phyloP scores from a whole-genome alignment of 1,284 basidiomycete genomes.

The Puccinia polysora region DNA sequence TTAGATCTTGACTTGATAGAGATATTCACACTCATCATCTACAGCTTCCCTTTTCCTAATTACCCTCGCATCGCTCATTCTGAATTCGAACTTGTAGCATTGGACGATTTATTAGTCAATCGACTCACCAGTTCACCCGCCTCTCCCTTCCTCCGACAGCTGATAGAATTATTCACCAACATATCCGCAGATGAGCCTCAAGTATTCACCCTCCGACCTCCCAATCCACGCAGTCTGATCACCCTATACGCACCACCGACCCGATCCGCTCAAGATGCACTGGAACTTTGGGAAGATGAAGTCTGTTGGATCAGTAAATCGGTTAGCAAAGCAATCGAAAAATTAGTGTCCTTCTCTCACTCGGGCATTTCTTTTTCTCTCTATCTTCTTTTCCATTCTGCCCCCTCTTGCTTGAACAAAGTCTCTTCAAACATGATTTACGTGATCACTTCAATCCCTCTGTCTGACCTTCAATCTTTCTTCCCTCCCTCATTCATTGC shows the following conservation, averaged over 20 bases:
- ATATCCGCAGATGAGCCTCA: slow-evolving; percentile 63
- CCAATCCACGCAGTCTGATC: slow-evolving; percentile 66
- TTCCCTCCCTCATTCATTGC: slow-evolving; percentile 8
- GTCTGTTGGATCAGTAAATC: slow-evolving; percentile 61
- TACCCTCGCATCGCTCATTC: neutral
- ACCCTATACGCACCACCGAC: slow-evolving; percentile 77
- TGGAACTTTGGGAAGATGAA: slow-evolving; percentile 73
- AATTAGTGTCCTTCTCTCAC: neutral
- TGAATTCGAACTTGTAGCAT: neutral
- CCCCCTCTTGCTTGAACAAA: neutral
- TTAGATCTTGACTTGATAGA: neutral
- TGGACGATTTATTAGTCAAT: slow-evolving; percentile 39
- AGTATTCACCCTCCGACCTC: slow-evolving; percentile 70
- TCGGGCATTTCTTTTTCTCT: neutral
- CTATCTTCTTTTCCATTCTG: neutral
- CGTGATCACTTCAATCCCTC: slow-evolving; percentile 1
- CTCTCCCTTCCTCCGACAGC: slow-evolving; percentile 21
- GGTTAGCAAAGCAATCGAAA: slow-evolving; percentile 42
- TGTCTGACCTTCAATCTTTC: slow-evolving; percentile 28
- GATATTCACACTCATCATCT: neutral
- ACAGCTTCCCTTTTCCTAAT: too few species aligned
- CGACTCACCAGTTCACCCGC: slow-evolving; percentile 31
- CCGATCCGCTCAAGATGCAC: slow-evolving; percentile 58
- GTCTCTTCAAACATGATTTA: neutral
- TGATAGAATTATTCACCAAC: slow-evolving; percentile 39